Conservation (phyloP, 305 asterid genomes). For the Plantago coronopus region DNA sequence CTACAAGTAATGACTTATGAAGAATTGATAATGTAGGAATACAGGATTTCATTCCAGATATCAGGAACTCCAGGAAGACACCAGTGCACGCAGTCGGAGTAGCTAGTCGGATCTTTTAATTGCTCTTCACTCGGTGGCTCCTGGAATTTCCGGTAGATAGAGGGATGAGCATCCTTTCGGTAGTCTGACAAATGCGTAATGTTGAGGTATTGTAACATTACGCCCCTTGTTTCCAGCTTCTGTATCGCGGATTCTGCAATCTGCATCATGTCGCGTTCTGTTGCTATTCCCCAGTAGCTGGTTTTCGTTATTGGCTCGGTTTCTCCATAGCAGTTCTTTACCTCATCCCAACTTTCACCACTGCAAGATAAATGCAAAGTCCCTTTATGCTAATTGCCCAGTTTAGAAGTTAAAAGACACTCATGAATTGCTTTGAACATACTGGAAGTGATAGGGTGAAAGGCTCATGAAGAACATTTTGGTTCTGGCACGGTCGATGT, state of each 20-base stretch:
- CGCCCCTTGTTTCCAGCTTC: conserved; percentile 41
- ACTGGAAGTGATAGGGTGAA: conserved; percentile 46
- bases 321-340: conserved; percentile 35
- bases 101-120: conserved; percentile 22
- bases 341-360: conserved; percentile 12
- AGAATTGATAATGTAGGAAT: conserved; percentile 38
- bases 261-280: conserved; percentile 38
- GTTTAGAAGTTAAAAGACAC: neutral
- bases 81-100: conserved; percentile 75
- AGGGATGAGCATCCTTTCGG: conserved; percentile 64
- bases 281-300: conserved; percentile 34
- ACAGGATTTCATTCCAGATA: conserved; percentile 61
- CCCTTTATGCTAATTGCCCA: neutral
- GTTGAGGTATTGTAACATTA: conserved; percentile 41
- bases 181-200: conserved; percentile 56
- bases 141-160: conserved; percentile 38
- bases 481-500: conserved; percentile 48
- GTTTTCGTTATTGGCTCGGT: conserved; percentile 36
- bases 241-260: conserved; percentile 35
- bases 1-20: neutral
- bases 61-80: conserved; percentile 88
- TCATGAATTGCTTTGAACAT: conserved; percentile 6
- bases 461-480: conserved; percentile 49
- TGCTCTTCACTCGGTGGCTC: conserved; percentile 26
- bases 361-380: conserved; percentile 3